phyloP scores from a whole-genome alignment of 108 stramenopile species.

The Nitzschia palea region DNA sequence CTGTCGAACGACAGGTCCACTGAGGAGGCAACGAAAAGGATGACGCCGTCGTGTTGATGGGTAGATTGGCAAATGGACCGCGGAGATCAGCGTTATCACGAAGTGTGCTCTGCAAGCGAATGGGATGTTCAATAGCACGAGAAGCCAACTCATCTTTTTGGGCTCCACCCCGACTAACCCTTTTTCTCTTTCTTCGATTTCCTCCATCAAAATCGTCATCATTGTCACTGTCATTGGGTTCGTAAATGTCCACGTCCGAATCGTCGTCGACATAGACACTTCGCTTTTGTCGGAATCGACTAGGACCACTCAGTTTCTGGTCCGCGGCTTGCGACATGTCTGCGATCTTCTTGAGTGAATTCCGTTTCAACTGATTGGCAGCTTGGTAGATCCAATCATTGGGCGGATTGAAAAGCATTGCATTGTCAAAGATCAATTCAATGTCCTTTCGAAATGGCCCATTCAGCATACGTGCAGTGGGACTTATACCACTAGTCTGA shows the following conservation, averaged over 20 bases:
- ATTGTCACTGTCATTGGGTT: constrained; percentile 74
- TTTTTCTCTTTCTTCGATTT: constrained; percentile 37
- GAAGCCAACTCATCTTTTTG: constrained; percentile 42
- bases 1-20: constrained; percentile 45
- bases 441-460: constrained; percentile 73
- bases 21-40: constrained; percentile 41
- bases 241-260: constrained; percentile 80
- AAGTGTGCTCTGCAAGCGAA: constrained; percentile 41
- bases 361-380: constrained; percentile 58
- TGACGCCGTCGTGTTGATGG: constrained; percentile 26
- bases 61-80: constrained; percentile 49
- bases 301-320: constrained; percentile 1
- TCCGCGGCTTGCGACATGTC: constrained; percentile 31
- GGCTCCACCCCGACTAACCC: not conserved
- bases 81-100: constrained; percentile 40
- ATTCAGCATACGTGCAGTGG: constrained; percentile 66
- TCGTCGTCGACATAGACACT: constrained; percentile 75
- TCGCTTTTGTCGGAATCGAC: constrained; percentile 35
- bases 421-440: constrained; percentile 86
- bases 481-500: constrained; percentile 29
- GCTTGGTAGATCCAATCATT: constrained; percentile 72
- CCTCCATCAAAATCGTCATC: constrained; percentile 43
- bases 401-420: constrained; percentile 73
- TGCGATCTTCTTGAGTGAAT: constrained; percentile 59
- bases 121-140: constrained; percentile 44